Evolutionary conservation across 2,329 filamentous ascomycete genomes (phyloP).

Genomic region (Pyrenophora teres): DNA sequence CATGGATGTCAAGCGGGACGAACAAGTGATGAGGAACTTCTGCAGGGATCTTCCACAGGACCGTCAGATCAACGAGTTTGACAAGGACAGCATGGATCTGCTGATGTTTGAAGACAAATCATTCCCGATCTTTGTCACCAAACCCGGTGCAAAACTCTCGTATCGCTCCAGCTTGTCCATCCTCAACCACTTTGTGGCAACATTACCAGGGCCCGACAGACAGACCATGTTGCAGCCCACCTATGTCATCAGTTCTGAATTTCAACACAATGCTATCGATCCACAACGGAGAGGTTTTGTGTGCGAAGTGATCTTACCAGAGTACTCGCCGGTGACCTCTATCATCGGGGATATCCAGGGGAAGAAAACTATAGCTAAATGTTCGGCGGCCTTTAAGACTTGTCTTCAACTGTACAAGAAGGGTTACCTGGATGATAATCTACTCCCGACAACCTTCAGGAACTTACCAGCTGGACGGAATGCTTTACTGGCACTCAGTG

Average conservation of each 20-base stretch:
- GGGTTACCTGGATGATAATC: conserved; percentile 71
- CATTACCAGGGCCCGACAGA: conserved; percentile 60
- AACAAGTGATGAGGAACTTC: conserved; percentile 70
- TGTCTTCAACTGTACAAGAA: conserved; percentile 71
- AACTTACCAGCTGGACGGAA: conserved; percentile 82
- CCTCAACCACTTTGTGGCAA: conserved; percentile 74
- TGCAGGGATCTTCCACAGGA: conserved; percentile 76
- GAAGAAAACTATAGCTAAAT: conserved; percentile 80
- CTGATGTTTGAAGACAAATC: conserved; percentile 56
- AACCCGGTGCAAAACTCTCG: conserved; percentile 77
- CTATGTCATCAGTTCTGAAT: conserved; percentile 61
- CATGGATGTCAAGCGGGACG: conserved; percentile 63
- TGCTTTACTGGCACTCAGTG: conserved; percentile 78
- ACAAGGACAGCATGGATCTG: conserved; percentile 61
- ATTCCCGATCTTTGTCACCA: conserved; percentile 62
- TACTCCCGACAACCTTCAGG: conserved; percentile 75
- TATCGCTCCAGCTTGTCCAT: conserved; percentile 74
- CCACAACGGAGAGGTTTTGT: conserved; percentile 41
- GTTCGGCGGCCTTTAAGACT: conserved; percentile 84
- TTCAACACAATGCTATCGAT: conserved; percentile 11
- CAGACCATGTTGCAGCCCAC: conserved; percentile 55
- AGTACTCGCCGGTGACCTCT: conserved; percentile 71
- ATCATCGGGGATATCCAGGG: conserved; percentile 65
- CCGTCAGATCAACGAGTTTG: conserved; percentile 66
- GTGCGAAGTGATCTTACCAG: conserved; percentile 80